Evolutionary conservation across 2,329 filamentous ascomycete genomes (phyloP), one percentile per base, ranked within the genome.

Genomic region (Trichoderma sp.): DNA sequence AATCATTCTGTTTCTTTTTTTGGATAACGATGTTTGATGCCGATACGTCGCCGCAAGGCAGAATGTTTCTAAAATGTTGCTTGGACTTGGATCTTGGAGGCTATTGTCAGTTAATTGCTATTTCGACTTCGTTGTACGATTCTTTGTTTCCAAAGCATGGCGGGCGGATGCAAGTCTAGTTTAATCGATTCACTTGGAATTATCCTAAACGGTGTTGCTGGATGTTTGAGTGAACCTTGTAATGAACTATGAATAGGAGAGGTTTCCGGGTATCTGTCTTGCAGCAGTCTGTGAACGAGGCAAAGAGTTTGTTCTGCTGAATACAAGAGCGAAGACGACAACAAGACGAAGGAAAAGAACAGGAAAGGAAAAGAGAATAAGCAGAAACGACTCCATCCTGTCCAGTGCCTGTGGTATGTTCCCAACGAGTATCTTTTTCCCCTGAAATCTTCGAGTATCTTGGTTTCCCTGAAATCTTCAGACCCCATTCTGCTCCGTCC

Each of bases 11-110:
- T n/a, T 57, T 56, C 39, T 19, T 57, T 58, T 59, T 12, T 59
- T 63, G 61, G 61, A 44, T 51, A 57, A 64, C 50, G 52, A 57
- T 28, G 50, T 64, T 57, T 64, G 43, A 55, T 63, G 52, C 43
- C 50, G 60, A 63, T 47, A 41, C 41, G 50, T 55, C 43, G 60
- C 60, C 60, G 60, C 60, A 55, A 63, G 60, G 60, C 60, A 41
- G 47, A 54, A 55, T 17, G 26, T 24, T 54, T 62, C 30, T 24
- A 24, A 30, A 30, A 55, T n/a, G 17, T 52, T 47, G 26, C 26
- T 47, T 47, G 28, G 14, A 7, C 24, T 15, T 47, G 54, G 6
- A 17, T 28, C n/a, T 15, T 39, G 60, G 48, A 47, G 60, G 30
- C 26, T 24, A 57, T 64, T 9, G 41, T 63, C 52, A 50, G 17